phyloP scores from a whole-genome alignment of 2,329 filamentous ascomycete genomes.

The Trichophyton verrucosum region DNA sequence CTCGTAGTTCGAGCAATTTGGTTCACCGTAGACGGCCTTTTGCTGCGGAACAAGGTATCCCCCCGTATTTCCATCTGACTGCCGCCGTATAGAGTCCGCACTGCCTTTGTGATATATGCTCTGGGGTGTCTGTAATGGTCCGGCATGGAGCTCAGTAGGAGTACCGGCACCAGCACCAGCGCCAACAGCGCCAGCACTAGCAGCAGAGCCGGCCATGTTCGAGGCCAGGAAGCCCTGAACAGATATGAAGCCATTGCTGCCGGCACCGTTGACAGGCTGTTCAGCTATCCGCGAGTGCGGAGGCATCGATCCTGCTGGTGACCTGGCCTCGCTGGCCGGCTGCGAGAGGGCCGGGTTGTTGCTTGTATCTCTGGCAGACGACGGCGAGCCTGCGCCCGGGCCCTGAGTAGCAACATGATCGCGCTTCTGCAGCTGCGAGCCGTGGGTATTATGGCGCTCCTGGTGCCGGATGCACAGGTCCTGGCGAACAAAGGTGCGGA shows the following conservation, averaged over 20 bases:
- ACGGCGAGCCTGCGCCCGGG: conserved; percentile 11
- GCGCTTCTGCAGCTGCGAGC: conserved; percentile 40
- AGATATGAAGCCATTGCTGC: conserved; percentile 4
- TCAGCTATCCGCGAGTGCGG: conserved; percentile 1
- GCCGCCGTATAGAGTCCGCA: neutral
- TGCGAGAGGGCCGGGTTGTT: conserved; percentile 16
- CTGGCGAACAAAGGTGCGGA: conserved; percentile 80
- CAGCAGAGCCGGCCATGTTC: conserved; percentile 17
- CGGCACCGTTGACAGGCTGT: neutral
- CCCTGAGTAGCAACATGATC: conserved; percentile 31
- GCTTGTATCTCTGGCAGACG: neutral
- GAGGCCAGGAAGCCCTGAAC: neutral
- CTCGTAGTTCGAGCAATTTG: conserved; percentile 15
- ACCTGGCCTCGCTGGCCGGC: conserved; percentile 6
- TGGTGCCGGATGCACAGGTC: conserved; percentile 80
- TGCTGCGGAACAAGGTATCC: conserved; percentile 3
- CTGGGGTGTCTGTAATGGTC: conserved; percentile 1
- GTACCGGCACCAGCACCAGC: too few species aligned
- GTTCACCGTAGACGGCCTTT: conserved; percentile 18
- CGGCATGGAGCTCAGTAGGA: neutral
- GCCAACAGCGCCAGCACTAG: neutral
- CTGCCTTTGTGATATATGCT: conserved; percentile 11
- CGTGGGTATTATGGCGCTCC: conserved; percentile 60
- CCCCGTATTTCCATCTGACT: conserved; percentile 14
- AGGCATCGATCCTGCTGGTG: conserved; percentile 5